A percentile compares a stretch with the other conserved stretches of the same genome.
phyloP scores from a whole-genome alignment of 2,329 filamentous ascomycete genomes.

The Aspergillus ochraceus region DNA sequence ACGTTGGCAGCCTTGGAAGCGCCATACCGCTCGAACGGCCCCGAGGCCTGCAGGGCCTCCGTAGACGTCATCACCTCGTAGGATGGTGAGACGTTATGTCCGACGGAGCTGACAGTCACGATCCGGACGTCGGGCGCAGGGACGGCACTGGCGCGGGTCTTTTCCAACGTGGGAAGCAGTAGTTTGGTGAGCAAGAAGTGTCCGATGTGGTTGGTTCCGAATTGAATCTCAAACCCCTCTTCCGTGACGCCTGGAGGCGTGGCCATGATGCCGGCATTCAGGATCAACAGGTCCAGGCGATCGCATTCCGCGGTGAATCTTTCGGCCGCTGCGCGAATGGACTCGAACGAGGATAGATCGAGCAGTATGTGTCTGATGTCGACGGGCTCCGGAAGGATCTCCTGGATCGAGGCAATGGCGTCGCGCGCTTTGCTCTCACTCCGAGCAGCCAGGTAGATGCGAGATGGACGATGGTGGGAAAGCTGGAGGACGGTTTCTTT shows the following conservation, averaged over 20 bases:
- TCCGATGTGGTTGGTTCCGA: constrained; percentile 50
- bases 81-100: constrained; percentile 33
- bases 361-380: constrained; percentile 49
- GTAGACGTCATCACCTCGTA: constrained; percentile 41
- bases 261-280: constrained; percentile 52
- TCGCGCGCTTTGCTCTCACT: constrained; percentile 44
- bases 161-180: constrained; percentile 42
- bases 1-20: constrained; percentile 55
- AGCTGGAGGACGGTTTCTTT: constrained; percentile 50
- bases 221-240: constrained; percentile 46
- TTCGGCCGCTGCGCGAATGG: constrained; percentile 47
- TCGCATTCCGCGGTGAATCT: constrained; percentile 41
- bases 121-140: constrained; percentile 35
- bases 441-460: constrained; percentile 58
- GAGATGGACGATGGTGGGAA: constrained; percentile 51
- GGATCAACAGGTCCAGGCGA: constrained; percentile 47
- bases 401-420: constrained; percentile 45
- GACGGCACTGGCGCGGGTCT: constrained; percentile 30
- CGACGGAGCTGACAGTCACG: constrained; percentile 40
- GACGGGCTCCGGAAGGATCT: constrained; percentile 28
- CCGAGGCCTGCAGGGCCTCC: constrained; percentile 33
- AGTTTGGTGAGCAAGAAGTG: constrained; percentile 48
- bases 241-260: constrained; percentile 37
- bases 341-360: constrained; percentile 53
- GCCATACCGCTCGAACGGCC: constrained; percentile 48